These are phyloP conservation scores for Tetracentron sinense DNA, from an alignment of 164 flowering plant species.

Conservation along the genomic window DNA sequence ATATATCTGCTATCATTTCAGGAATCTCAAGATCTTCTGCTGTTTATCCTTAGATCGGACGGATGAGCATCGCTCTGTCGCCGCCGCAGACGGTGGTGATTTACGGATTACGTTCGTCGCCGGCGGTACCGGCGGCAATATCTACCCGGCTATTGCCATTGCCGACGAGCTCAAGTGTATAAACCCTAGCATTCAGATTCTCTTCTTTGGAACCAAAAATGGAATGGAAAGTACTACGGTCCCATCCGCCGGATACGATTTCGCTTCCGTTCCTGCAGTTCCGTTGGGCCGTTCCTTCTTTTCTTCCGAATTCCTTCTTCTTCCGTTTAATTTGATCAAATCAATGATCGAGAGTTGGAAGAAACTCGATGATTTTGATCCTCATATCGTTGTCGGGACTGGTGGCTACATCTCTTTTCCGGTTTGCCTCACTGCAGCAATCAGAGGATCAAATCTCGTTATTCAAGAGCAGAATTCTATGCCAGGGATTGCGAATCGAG, in stretches of 20 bases:
- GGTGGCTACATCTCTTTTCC: constrained; percentile 78
- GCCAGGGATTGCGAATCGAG: constrained; percentile 65
- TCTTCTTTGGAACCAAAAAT: constrained; percentile 52
- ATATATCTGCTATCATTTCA: constrained; percentile 3
- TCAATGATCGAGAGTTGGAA: constrained; percentile 31
- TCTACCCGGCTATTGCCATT: constrained; percentile 70
- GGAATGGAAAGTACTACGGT: constrained; percentile 64
- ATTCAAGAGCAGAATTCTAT: constrained; percentile 75
- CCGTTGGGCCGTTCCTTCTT: constrained; percentile 40
- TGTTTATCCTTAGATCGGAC: constrained; percentile 20
- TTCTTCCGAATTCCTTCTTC: constrained; percentile 38
- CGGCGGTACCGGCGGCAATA: constrained; percentile 76
- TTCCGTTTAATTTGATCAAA: constrained; percentile 44
- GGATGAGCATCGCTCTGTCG: background rate
- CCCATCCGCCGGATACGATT: constrained; percentile 53
- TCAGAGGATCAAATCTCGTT: constrained; percentile 40
- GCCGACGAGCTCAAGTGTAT: constrained; percentile 62
- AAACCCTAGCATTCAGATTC: constrained; percentile 37
- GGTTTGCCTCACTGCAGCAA: constrained; percentile 45
- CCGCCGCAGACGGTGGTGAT: constrained; percentile 4
- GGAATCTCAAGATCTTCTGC: constrained; percentile 14
- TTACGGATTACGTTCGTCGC: constrained; percentile 55
- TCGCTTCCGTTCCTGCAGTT: constrained; percentile 38
- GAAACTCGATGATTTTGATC: constrained; percentile 36
- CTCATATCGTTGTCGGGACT: constrained; percentile 67